A percentile compares a stretch with the other conserved stretches of the same genome.
phyloP scores from a whole-genome alignment of 805 yeast genomes.

The Sugiyamaella marilandica region DNA sequence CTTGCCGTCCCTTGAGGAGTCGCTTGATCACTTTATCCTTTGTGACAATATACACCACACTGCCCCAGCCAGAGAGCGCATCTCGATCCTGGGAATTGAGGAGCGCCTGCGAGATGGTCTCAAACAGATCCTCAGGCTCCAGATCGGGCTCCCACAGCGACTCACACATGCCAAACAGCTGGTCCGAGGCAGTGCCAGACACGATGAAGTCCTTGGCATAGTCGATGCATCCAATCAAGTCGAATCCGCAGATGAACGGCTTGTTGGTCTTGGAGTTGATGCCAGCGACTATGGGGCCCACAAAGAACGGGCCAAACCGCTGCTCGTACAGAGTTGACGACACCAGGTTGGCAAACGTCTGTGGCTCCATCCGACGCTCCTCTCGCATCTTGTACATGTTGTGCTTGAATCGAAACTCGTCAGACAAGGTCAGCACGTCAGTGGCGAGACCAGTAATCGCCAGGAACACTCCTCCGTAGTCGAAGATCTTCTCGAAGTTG shows the following conservation, averaged over 20 bases:
- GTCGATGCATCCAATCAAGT: slow-evolving; percentile 94
- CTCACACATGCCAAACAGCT: slow-evolving; percentile 98
- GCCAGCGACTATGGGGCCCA: slow-evolving; percentile 96
- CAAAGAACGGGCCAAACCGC: slow-evolving; percentile 90
- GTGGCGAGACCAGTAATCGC: slow-evolving; percentile 95
- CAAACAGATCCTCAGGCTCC: slow-evolving; percentile 92
- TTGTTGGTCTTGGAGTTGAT: slow-evolving; percentile 71
- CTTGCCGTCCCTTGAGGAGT: slow-evolving; percentile 91
- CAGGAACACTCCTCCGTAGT: slow-evolving; percentile 69
- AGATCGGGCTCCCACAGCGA: slow-evolving; percentile 88
- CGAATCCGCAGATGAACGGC: slow-evolving; percentile 95
- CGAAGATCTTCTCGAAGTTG: slow-evolving; percentile 88
- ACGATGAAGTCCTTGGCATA: slow-evolving; percentile 92
- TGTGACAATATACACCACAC: slow-evolving; percentile 84
- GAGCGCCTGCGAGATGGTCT: slow-evolving; percentile 89
- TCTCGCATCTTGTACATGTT: slow-evolving; percentile 87
- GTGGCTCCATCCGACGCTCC: slow-evolving; percentile 89
- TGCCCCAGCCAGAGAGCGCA: slow-evolving; percentile 98
- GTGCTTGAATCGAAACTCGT: slow-evolving; percentile 75
- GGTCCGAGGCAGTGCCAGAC: slow-evolving; percentile 95
- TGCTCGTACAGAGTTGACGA: slow-evolving; percentile 84
- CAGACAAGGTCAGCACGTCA: slow-evolving; percentile 80
- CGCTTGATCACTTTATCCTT: slow-evolving; percentile 88
- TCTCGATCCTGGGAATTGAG: slow-evolving; percentile 96
- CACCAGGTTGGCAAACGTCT: slow-evolving; percentile 86